Evolutionary conservation across 129 eudicot species (phyloP).

Genomic region (Chrysanthemum makinoi): DNA sequence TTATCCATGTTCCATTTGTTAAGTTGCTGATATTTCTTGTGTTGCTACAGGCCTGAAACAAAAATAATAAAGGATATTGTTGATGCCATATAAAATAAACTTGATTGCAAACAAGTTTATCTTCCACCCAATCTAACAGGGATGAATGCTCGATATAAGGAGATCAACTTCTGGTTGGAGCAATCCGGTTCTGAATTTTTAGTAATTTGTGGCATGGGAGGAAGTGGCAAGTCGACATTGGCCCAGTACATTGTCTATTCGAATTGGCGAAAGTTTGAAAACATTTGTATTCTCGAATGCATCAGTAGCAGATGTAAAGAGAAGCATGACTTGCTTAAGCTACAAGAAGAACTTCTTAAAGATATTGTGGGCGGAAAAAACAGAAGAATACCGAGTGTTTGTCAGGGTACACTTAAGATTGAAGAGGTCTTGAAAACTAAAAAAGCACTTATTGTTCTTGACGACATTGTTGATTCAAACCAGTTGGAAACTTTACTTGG

Average conservation of each 20-base stretch:
- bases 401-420: conserved; percentile 17
- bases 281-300: conserved; percentile 12
- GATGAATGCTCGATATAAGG: not conserved
- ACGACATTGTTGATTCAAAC: conserved; percentile 22
- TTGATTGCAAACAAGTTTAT: not conserved
- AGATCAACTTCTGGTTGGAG: not conserved
- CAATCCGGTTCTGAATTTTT: not conserved
- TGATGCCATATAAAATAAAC: not conserved
- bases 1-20: not conserved
- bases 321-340: conserved; percentile 11
- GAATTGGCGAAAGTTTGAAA: conserved; percentile 21
- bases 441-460: conserved; percentile 33
- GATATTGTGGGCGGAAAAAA: conserved; percentile 25
- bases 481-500: conserved; percentile 34
- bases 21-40: not conserved
- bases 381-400: conserved; percentile 4
- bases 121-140: conserved; percentile 1
- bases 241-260: conserved; percentile 18
- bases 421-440: not conserved
- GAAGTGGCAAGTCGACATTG: conserved; percentile 35
- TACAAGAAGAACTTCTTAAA: conserved; percentile 25
- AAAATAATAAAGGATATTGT: not conserved
- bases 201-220: conserved; percentile 21
- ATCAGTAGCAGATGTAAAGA: conserved; percentile 10
- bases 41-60: conserved; percentile 15